Evolutionary conservation across 768 basidiomycete species (phyloP).

Genomic region (Kwoniella sp.): DNA sequence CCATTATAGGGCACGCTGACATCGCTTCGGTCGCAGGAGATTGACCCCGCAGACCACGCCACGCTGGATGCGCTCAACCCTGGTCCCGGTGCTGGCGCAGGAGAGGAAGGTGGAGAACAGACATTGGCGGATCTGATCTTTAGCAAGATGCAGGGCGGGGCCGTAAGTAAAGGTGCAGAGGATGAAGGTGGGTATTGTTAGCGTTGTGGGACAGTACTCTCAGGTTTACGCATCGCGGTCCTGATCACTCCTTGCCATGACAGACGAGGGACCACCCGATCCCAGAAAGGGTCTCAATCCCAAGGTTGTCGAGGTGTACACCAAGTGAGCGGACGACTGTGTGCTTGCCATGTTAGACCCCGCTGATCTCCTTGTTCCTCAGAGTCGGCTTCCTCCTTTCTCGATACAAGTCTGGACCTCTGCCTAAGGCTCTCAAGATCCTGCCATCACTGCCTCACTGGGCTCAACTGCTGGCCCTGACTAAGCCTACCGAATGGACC

Average conservation of each 20-base stretch:
- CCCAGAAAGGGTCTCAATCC: constrained; percentile 85
- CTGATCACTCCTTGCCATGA: no score
- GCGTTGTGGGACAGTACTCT: no score
- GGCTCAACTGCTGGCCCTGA: constrained; percentile 91
- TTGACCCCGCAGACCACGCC: constrained; percentile 83
- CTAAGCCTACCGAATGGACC: constrained; percentile 87
- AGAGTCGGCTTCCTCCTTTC: constrained; percentile 82
- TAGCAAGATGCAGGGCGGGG: constrained; percentile 73
- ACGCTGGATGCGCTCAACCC: constrained; percentile 61
- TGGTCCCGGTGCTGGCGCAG: constrained; percentile 8
- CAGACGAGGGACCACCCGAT: constrained; percentile 56
- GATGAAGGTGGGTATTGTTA: constrained; percentile 43
- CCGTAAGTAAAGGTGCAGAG: constrained; percentile 53
- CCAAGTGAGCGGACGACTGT: no score
- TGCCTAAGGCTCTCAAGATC: constrained; percentile 97
- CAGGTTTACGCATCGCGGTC: no score
- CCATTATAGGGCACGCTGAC: no score
- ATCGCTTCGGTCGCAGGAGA: constrained; percentile 53
- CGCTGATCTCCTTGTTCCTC: constrained; percentile 4
- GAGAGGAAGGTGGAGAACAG: constrained; percentile 19
- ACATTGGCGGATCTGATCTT: constrained; percentile 98
- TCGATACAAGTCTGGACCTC: constrained; percentile 85
- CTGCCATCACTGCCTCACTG: constrained; percentile 92
- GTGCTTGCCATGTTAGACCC: not conserved
- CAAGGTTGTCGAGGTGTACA: constrained; percentile 85